Base-by-base conservation (phyloP, 768 basidiomycete species). In the Podaxis sp. region DNA sequence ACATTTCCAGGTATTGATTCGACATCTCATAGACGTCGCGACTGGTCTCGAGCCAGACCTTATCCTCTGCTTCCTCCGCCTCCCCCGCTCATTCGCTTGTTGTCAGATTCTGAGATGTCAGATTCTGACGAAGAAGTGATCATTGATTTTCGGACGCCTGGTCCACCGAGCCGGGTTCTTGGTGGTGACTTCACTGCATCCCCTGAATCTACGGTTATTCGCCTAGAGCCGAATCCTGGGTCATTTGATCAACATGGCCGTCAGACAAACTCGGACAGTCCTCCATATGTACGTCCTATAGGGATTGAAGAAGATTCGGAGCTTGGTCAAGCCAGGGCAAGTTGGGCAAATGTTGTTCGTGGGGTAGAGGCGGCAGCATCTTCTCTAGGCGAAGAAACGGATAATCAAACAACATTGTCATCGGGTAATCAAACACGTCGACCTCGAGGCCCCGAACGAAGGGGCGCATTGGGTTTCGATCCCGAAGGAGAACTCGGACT, bases 1-100 rank as follows among this genome's bases (percentile, higher is more conserved):
- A 59, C 68, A 30, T 75, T 77, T 63, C 69, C 78, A 19, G 46
- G 36, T 30, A 11, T 38, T 24, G 57, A 59, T 17, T 66, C 70
- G n/a, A 13, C 19, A 3, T 11, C 22, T 26, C 49, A 15, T 7
- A 51, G 49, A 12, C 4, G 68, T 42, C 63, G 62, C 57, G 61
- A 63, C n/a, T 67, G 70, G 51, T 71, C 66, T 28, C 54, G 75
- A 19, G 71, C 76, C 13, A 71, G 77, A 52, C 72, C 74, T 55
- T 77, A 57, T 36, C 42, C 63, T 28, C 55, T 52, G 7, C 53
- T 63, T 52, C 64, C 46, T 39, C 65, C 54, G 4, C 54, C 54
- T 6, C 57, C 64, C 2, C 65, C 65, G 3, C 57, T 62, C 22
- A 57, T 58, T 49, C 61, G 61, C 12, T 5, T 63, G 22, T 13